Evolutionary conservation across 2,329 filamentous ascomycete genomes (phyloP).

Genomic region (Colletotrichum echinochloae): DNA sequence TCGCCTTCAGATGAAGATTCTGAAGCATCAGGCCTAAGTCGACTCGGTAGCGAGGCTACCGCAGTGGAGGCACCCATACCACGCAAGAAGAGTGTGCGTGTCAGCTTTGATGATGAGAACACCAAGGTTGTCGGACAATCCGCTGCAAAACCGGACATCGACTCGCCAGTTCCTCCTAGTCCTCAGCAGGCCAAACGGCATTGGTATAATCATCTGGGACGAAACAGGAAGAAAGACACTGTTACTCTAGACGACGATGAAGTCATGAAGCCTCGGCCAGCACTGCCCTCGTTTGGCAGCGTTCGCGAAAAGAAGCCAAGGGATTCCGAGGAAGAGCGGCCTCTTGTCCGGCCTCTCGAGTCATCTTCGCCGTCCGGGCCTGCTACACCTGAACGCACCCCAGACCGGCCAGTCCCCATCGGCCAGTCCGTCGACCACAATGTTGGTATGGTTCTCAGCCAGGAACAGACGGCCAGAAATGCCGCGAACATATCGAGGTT

Average conservation of each 20-base stretch:
- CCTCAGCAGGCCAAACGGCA: slow-evolving; percentile 54
- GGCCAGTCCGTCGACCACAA: slow-evolving; percentile 70
- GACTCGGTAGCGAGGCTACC: slow-evolving; percentile 43
- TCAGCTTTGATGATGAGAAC: slow-evolving; percentile 83
- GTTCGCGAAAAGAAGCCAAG: slow-evolving; percentile 72
- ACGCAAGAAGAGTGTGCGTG: slow-evolving; percentile 75
- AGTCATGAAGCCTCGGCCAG: slow-evolving; percentile 79
- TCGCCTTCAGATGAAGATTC: slow-evolving; percentile 65
- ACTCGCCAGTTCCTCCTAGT: slow-evolving; percentile 55
- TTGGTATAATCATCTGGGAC: slow-evolving; percentile 61
- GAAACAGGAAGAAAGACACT: slow-evolving; percentile 64
- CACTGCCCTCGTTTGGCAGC: slow-evolving; percentile 80
- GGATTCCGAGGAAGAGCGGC: slow-evolving; percentile 69
- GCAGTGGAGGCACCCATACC: slow-evolving; percentile 50
- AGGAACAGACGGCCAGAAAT: slow-evolving; percentile 66
- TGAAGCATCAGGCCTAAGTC: slow-evolving; percentile 53
- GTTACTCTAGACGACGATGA: slow-evolving; percentile 69
- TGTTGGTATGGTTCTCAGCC: slow-evolving; percentile 66
- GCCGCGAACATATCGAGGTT: slow-evolving; percentile 68
- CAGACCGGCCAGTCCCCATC: slow-evolving; percentile 49
- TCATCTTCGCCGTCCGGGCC: slow-evolving; percentile 45
- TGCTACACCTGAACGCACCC: slow-evolving; percentile 44
- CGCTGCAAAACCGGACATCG: slow-evolving; percentile 51
- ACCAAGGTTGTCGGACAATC: slow-evolving; percentile 66
- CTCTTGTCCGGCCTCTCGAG: slow-evolving; percentile 67